Evolutionary conservation across 2,329 filamentous ascomycete genomes (phyloP).

Genomic region (Colletotrichum sp.): DNA sequence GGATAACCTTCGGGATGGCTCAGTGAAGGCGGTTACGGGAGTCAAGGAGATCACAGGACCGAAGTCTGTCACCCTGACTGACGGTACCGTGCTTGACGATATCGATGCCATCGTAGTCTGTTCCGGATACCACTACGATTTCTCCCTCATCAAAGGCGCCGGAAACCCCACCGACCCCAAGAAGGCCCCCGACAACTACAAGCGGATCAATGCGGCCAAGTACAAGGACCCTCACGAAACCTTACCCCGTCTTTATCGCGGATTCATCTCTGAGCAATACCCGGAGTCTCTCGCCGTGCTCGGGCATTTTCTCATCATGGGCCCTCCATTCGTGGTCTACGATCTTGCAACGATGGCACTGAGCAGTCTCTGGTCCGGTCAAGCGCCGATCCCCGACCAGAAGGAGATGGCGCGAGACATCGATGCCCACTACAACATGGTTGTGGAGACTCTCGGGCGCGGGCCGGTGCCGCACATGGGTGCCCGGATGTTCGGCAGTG

Average conservation of each 20-base stretch:
- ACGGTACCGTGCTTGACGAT: constrained; percentile 34
- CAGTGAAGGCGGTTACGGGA: constrained; percentile 29
- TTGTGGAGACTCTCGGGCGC: constrained; percentile 24
- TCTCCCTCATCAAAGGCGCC: constrained; percentile 30
- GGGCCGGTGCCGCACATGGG: constrained; percentile 30
- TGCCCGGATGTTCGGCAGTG: constrained; percentile 22
- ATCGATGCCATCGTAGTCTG: constrained; percentile 37
- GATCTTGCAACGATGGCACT: constrained; percentile 36
- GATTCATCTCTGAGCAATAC: constrained; percentile 35
- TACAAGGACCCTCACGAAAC: constrained; percentile 24
- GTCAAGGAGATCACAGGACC: constrained; percentile 33
- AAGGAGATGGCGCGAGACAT: constrained; percentile 31
- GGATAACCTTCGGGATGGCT: constrained; percentile 29
- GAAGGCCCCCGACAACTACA: constrained; percentile 29
- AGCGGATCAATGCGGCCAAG: constrained; percentile 25
- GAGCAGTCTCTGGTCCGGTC: constrained; percentile 30
- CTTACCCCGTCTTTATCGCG: constrained; percentile 34
- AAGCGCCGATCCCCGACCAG: constrained; percentile 22
- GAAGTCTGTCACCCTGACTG: constrained; percentile 29
- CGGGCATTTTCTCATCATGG: constrained; percentile 28
- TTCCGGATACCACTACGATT: constrained; percentile 34
- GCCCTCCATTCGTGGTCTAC: constrained; percentile 30
- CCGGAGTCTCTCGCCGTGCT: constrained; percentile 35
- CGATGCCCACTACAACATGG: constrained; percentile 29
- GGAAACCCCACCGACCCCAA: constrained; percentile 30